phyloP scores from a whole-genome alignment of 1,284 basidiomycete genomes.

The Ustilago tritici region DNA sequence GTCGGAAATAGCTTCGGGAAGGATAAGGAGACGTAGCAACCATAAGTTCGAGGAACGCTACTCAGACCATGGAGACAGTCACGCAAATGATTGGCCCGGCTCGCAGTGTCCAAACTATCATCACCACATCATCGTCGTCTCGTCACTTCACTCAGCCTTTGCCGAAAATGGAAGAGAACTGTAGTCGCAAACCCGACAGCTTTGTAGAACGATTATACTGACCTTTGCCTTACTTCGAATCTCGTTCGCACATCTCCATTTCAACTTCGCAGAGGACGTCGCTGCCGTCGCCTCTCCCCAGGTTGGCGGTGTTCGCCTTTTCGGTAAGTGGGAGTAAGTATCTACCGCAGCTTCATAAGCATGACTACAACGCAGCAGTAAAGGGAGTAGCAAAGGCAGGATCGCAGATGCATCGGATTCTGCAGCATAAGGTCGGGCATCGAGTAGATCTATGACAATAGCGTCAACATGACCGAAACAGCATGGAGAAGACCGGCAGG shows the following conservation, averaged over 20 bases:
- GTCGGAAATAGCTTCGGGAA: too few relatives aligned
- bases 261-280: conserved; percentile 63
- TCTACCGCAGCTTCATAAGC: conserved; percentile 1
- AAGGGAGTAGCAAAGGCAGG: neutral
- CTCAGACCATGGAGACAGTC: neutral
- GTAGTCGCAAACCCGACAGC: conserved; percentile 3
- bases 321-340: conserved; percentile 68
- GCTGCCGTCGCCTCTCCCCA: conserved; percentile 63
- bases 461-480: neutral
- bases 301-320: conserved; percentile 67
- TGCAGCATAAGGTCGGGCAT: neutral
- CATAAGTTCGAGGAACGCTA: too few relatives aligned
- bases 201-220: conserved; percentile 22
- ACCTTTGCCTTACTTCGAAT: conserved; percentile 18
- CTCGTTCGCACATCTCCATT: conserved; percentile 17
- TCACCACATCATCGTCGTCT: conserved; percentile 1
- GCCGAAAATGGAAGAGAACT: conserved; percentile 16
- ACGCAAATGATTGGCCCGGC: neutral
- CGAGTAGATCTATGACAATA: neutral
- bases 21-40: too few relatives aligned
- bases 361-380: conserved; percentile 19
- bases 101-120: neutral
- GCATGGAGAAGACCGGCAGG: neutral
- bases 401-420: neutral
- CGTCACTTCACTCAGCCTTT: neutral